Evolutionary conservation across 78 protist species (phyloP), one percentile per base, ranked within the genome.

Genomic region (Fonticula alba): DNA sequence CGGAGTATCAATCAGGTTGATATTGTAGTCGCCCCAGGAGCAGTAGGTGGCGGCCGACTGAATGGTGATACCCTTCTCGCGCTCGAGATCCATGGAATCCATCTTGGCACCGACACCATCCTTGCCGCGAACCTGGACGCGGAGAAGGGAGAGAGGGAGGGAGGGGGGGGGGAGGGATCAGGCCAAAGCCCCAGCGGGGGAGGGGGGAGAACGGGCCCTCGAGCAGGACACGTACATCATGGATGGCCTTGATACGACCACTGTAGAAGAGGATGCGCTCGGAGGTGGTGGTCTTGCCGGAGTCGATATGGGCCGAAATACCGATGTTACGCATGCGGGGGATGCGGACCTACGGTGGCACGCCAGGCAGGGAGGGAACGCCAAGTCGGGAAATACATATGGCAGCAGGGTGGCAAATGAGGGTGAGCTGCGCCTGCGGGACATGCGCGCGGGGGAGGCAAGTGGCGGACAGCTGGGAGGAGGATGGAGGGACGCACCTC

Each of bases 1-100:
- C 36, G 96, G 98, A 10, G 98, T 93, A 78, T 93, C 98, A 74
- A 93, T 93, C 57, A 93, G 81, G 78, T 93, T 93, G 75, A 88
- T 69, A 32, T 71, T 74, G 33, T 38, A 3, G 36, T 81, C 92
- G 32, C 68, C 56, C 98, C 98, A 93, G n/a, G 7, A 14, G 41
- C 70, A 43, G 74, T 82, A 69, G 35, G 95, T 88, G n/a, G 96
- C 96, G 0, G 98, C 98, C 0, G 91, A 73, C 51, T 82, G 81
- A 71, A 93, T 93, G 55, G 98, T 93, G 73, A 93, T 93, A 59
- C 98, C 98, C 61, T 83, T 81, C 64, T 90, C 91, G 14, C 93
- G 60, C 72, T 92, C 97, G 51, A 85, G 76, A 55, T 88, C 93
- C 95, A 92, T 86, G 52, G 71, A 72, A 62, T 91, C 97, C 93